Conservation (phyloP, 1,284 basidiomycete species). For the Boletus semigastroideus region DNA sequence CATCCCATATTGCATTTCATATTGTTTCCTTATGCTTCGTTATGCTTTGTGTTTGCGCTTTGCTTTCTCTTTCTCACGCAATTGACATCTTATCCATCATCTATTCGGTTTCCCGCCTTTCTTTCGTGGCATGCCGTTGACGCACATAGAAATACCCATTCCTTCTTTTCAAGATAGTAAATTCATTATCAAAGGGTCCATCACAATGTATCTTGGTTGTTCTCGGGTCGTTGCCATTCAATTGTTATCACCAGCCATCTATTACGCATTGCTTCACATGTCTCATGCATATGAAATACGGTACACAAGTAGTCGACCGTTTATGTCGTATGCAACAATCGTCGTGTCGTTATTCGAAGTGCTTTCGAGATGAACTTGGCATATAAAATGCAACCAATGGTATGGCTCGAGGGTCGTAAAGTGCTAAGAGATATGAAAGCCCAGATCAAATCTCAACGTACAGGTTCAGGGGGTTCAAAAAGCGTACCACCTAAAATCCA, state of each 20-base stretch:
- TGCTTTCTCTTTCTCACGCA: slow-evolving; percentile 2
- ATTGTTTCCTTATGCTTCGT: slow-evolving; percentile 15
- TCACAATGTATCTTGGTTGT: slow-evolving; percentile 16
- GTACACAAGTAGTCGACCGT: background rate
- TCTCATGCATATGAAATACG: slow-evolving; percentile 3
- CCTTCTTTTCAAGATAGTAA: slow-evolving; percentile 1
- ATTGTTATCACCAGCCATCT: background rate
- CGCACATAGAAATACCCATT: slow-evolving; percentile 18
- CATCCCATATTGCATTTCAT: background rate
- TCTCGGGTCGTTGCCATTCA: slow-evolving; percentile 14
- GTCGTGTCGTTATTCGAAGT: background rate
- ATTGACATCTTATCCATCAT: slow-evolving; percentile 26
- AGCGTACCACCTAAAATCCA: too few relatives aligned
- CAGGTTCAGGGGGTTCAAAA: too few relatives aligned
- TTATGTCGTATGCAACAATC: slow-evolving; percentile 10
- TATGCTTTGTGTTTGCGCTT: slow-evolving; percentile 19
- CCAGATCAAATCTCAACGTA: background rate
- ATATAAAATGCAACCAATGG: too few relatives aligned
- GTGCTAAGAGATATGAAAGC: background rate
- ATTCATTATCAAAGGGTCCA: slow-evolving; percentile 10
- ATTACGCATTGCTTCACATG: background rate
- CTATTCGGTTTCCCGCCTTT: slow-evolving; percentile 22
- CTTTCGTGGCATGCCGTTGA: slow-evolving; percentile 20
- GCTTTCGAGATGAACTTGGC: background rate
- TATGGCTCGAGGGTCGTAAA: too few relatives aligned